Evolutionary conservation across 257 asterid species (phyloP).

Genomic region (Lycium barbarum): DNA sequence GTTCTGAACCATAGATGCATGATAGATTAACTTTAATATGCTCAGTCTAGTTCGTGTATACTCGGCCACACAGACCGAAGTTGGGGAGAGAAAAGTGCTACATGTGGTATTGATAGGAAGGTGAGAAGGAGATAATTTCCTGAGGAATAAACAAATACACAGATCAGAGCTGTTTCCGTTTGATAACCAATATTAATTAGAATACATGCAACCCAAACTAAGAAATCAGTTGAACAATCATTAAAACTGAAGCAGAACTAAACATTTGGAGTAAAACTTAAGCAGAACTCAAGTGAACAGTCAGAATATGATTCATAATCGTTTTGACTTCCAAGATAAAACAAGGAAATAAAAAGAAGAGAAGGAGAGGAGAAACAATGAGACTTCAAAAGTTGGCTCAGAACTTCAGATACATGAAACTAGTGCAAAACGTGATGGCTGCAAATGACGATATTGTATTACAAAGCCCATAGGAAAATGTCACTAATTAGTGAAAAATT

Average conservation of each 20-base stretch:
- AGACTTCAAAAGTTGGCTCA: conserved; percentile 1
- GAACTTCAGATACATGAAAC: conserved; percentile 23
- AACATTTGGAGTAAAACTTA: not conserved
- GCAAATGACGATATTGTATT: not conserved
- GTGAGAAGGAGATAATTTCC: conserved; percentile 57
- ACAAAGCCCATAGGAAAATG: not conserved
- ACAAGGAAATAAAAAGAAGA: not conserved
- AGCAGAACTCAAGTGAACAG: conserved; percentile 7
- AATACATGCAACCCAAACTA: not conserved
- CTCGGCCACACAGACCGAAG: conserved; percentile 42
- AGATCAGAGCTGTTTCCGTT: conserved; percentile 11
- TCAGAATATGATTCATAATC: not conserved
- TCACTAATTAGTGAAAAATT: not conserved
- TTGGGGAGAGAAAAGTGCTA: conserved; percentile 31
- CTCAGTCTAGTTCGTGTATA: conserved; percentile 30
- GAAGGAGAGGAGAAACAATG: not conserved
- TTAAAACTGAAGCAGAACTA: not conserved
- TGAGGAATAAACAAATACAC: conserved; percentile 39
- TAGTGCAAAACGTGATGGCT: not conserved
- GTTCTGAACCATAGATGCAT: conserved; percentile 42
- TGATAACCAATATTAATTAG: not conserved
- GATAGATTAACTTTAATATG: conserved; percentile 30
- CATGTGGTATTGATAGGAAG: conserved; percentile 41
- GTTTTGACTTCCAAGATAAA: not conserved
- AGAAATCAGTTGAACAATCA: not conserved